A percentile compares a stretch with the other conserved stretches of the same genome.
These are phyloP conservation scores for Hypoxylon crocopeplum DNA, from an alignment of 495 filamentous ascomycete genomes.

Conservation along the genomic window DNA sequence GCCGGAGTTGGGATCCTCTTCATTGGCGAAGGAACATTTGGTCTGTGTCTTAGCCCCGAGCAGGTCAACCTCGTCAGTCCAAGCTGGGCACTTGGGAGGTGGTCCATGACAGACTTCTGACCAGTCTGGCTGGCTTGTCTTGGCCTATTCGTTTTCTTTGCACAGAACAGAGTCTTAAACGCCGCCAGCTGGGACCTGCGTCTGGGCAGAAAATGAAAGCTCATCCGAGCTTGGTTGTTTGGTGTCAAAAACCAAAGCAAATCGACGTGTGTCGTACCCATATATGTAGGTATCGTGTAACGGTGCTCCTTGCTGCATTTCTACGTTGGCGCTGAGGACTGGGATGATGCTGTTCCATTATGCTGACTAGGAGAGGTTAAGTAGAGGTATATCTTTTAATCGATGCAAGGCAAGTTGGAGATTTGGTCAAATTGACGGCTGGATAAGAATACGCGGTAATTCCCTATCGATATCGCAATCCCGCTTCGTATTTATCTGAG, in stretches of 20 bases:
- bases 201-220: slow-evolving; percentile 10
- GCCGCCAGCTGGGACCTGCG: slow-evolving; percentile 18
- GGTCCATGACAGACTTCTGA: slow-evolving; percentile 16
- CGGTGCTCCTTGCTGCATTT: slow-evolving; percentile 23
- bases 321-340: slow-evolving; percentile 26
- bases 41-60: not conserved
- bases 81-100: slow-evolving; percentile 14
- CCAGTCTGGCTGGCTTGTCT: slow-evolving; percentile 20
- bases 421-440: too few relatives aligned
- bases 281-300: slow-evolving; percentile 36
- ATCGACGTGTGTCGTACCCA: slow-evolving; percentile 27
- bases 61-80: slow-evolving; percentile 3
- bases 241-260: slow-evolving; percentile 7
- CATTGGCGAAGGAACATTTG: slow-evolving; percentile 11
- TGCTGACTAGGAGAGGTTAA: too few relatives aligned
- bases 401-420: too few relatives aligned
- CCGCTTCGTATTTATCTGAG: too few relatives aligned
- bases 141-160: slow-evolving; percentile 17
- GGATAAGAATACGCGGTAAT: too few relatives aligned
- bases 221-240: slow-evolving; percentile 21
- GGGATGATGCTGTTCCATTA: too few relatives aligned
- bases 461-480: too few relatives aligned
- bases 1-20: slow-evolving; percentile 9
- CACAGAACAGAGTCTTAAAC: slow-evolving; percentile 1
- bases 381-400: too few relatives aligned